These are phyloP conservation scores for Flaveria sonorensis DNA, from an alignment of 129 eudicot species.

Conservation along the genomic window DNA sequence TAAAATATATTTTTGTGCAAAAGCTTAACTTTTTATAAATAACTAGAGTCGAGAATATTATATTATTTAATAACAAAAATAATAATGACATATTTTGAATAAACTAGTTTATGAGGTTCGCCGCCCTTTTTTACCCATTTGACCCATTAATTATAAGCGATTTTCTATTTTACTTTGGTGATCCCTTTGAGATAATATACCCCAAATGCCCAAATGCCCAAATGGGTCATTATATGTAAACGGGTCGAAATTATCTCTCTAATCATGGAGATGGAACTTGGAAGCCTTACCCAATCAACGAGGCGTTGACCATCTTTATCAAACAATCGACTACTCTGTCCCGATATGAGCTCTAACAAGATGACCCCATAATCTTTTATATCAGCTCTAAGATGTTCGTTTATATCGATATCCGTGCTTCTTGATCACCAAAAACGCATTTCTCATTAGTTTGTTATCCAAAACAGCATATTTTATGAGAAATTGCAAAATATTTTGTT, in stretches of 20 bases:
- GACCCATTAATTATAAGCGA: neutral
- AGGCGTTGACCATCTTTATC: slow-evolving; percentile 36
- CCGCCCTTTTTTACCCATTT: neutral
- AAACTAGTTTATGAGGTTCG: neutral
- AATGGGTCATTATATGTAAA: neutral
- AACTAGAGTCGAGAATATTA: too few relatives aligned
- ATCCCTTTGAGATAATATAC: neutral
- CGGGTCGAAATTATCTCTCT: neutral
- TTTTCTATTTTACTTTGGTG: neutral
- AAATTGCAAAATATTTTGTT: slow-evolving; percentile 15
- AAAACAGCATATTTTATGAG: neutral
- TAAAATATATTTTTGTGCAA: too few relatives aligned
- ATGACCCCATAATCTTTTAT: slow-evolving; percentile 41
- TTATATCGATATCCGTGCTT: slow-evolving; percentile 16
- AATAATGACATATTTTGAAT: neutral
- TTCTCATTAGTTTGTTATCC: slow-evolving; percentile 12
- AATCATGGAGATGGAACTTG: neutral
- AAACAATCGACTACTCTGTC: slow-evolving; percentile 34
- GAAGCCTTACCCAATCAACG: slow-evolving; percentile 45
- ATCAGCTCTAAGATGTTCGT: slow-evolving; percentile 35
- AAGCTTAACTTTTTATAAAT: too few relatives aligned
- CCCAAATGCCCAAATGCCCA: too few relatives aligned
- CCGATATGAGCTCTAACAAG: slow-evolving; percentile 54
- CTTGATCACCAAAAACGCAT: slow-evolving; percentile 26
- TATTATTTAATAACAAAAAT: too few relatives aligned